Evolutionary conservation across 345 rosid species (phyloP), one percentile per base, ranked within the genome.

Genomic region (Dimocarpus longan): DNA sequence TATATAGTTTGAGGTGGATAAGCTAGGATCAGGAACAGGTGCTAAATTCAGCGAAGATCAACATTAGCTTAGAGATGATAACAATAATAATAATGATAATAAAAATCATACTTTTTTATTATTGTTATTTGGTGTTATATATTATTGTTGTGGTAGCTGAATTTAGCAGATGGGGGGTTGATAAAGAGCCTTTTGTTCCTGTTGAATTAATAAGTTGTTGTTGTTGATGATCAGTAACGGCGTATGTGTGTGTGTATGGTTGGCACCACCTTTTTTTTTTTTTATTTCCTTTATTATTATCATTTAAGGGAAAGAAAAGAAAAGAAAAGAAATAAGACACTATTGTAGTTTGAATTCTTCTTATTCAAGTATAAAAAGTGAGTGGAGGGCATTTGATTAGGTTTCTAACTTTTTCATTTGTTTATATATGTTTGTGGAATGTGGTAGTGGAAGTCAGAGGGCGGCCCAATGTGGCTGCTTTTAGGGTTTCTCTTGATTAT

Each of bases 21-120:
- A 59, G 64, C 64, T 59, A 77, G 77, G 64, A 73, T 62, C 88
- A 79, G 88, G 92, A 89, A 89, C 92, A 91, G 76, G 83, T 84
- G 91, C 85, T 86, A 87, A 86, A 89, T 86, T 89, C 72, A 79
- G 86, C 81, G 60, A 65, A 70, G 64, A 64, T 67, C 40, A 19
- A 71, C 67, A 37, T 57, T 63, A 42, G 12, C 24, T 73, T 67
- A 59, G 71, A 70, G 59, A 66, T 60, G 22, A 28, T 77, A 4
- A 42, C 9, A 8, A 42, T 5, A 42, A 42, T 42, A 42, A 42
- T 42, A 42, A 42, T 42, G 9, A 42, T 42, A 42, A 42, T 42
- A 8, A 8, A 4, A 48, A 21, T n/a, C 0, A 18, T 57, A 57
- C 6, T 57, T 13, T 63, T 0, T 60, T 63, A 9, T 46, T 50